These are phyloP conservation scores for Rhododendron molle DNA, from an alignment of 148 eudicot genomes.

Conservation along the genomic window DNA sequence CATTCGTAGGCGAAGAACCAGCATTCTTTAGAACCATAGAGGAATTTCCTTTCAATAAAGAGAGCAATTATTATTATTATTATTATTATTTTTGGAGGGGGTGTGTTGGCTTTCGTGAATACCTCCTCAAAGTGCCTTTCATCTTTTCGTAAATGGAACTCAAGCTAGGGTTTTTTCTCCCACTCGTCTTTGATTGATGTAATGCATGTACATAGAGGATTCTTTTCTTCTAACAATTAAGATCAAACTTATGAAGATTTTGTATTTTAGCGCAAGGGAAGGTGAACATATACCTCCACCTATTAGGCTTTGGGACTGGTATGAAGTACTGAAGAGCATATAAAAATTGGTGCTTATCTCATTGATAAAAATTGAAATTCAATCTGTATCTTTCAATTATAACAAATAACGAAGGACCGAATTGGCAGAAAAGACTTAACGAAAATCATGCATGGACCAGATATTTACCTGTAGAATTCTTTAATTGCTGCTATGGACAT, in stretches of 20 bases:
- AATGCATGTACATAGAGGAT: not conserved
- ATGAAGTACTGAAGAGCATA: not conserved
- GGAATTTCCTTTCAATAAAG: not conserved
- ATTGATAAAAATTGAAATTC: too few relatives aligned
- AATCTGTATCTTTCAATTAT: not conserved
- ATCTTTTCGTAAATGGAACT: not conserved
- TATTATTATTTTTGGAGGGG: too few relatives aligned
- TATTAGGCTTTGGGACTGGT: not conserved
- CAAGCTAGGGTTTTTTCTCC: not conserved
- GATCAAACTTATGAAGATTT: not conserved
- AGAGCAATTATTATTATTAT: too few relatives aligned
- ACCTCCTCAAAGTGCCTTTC: not conserved
- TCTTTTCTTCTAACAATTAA: not conserved
- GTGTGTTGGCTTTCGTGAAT: not conserved
- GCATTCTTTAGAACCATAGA: not conserved
- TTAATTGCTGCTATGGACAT: conserved; percentile 62
- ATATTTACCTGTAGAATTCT: conserved; percentile 71
- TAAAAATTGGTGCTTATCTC: not conserved
- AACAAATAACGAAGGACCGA: not conserved
- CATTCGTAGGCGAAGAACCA: not conserved
- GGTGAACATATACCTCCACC: not conserved
- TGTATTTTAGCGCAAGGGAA: not conserved
- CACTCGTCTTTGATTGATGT: not conserved
- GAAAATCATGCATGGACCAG: not conserved
- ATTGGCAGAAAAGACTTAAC: not conserved